These are phyloP conservation scores for Metrosideros polymorpha DNA, from an alignment of 441 rosid species.

Conservation along the genomic window DNA sequence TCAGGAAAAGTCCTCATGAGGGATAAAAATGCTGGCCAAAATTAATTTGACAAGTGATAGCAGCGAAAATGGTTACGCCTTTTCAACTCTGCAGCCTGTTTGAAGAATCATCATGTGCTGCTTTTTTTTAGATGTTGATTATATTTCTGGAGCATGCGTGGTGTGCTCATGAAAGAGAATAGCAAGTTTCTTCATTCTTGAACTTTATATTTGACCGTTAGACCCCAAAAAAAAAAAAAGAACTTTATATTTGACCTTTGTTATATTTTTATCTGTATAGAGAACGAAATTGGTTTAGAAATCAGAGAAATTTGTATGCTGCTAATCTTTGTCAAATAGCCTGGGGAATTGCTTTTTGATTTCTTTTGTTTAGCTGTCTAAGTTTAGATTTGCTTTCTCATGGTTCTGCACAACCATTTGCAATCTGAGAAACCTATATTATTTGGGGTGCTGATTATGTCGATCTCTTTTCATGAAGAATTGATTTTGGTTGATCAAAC, in stretches of 20 bases:
- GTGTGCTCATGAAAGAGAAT: background rate
- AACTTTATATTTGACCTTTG: background rate
- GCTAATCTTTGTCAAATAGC: background rate
- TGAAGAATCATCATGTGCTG: background rate
- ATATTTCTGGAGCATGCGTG: background rate
- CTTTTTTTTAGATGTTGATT: constrained; percentile 2
- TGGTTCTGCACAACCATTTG: background rate
- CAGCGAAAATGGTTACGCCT: background rate
- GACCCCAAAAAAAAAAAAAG: no score
- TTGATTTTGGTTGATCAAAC: constrained; percentile 4
- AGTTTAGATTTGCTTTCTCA: background rate
- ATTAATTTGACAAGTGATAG: background rate
- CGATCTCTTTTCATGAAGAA: background rate
- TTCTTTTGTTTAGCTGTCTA: background rate
- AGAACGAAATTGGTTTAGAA: no score
- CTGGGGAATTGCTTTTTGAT: background rate
- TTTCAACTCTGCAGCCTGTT: background rate
- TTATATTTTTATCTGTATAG: background rate
- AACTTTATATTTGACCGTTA: no score
- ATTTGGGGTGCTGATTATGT: background rate
- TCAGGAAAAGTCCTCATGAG: background rate
- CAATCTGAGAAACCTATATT: background rate
- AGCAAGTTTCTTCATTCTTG: background rate
- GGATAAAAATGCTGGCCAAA: background rate
- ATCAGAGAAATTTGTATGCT: background rate